phyloP scores from a whole-genome alignment of 805 yeast species.

The Ogataea nitratoaversa region DNA sequence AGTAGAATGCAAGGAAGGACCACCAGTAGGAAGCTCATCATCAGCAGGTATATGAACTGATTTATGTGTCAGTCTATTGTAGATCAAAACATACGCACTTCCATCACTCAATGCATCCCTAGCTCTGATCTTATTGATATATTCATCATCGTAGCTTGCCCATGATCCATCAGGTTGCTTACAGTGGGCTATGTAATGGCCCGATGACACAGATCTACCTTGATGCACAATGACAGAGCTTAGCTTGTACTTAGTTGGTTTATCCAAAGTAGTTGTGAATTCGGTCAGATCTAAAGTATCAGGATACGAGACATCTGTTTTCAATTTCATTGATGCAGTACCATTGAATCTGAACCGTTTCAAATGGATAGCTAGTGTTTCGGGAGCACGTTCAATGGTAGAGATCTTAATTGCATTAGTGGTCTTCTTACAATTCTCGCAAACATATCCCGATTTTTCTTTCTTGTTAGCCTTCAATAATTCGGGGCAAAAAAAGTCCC shows the following conservation, averaged over 20 bases:
- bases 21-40: neutral
- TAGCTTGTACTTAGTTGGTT: constrained; percentile 63
- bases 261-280: constrained; percentile 44
- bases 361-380: constrained; percentile 78
- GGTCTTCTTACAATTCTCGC: constrained; percentile 77
- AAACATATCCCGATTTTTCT: constrained; percentile 75
- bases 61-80: constrained; percentile 70
- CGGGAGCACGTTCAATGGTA: constrained; percentile 79
- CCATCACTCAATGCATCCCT: constrained; percentile 75
- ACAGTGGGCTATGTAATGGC: constrained; percentile 90
- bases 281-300: constrained; percentile 68
- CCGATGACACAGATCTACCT: constrained; percentile 87
- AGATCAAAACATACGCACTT: constrained; percentile 85
- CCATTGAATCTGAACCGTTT: constrained; percentile 90
- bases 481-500: constrained; percentile 82
- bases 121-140: constrained; percentile 68
- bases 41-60: constrained; percentile 9
- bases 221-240: constrained; percentile 87
- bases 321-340: constrained; percentile 70
- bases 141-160: constrained; percentile 94
- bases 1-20: no score
- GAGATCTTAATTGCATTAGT: constrained; percentile 77
- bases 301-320: constrained; percentile 80
- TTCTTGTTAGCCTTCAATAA: constrained; percentile 61
- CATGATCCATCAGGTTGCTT: constrained; percentile 89